Base-by-base conservation (phyloP, 192 early-diverging fungal genomes). In the Endogone sp. region DNA sequence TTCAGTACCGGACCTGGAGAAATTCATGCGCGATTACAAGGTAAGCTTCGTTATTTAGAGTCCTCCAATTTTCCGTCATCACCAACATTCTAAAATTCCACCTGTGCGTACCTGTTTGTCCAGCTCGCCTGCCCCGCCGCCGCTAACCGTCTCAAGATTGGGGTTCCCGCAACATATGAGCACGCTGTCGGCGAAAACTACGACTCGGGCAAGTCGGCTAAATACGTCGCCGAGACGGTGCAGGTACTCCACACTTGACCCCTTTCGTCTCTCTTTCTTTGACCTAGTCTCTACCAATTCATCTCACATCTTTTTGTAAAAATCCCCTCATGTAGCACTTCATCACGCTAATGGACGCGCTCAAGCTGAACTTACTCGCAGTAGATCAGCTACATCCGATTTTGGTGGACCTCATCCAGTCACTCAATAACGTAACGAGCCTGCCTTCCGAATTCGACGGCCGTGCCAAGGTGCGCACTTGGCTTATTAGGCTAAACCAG, bases 161-260 rank as follows among this genome's bases (percentile, higher is more conserved):
- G 97, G 0, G 94, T 99, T 0, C 97, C 97, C 2, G 92, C 93
- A 10, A 99, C 97, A 0, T 87, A 95, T 31, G 97, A 99, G 73
- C 96, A 98, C 82, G 91, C 88, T 0, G 86, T 85, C 11, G 81
- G 70, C 37, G 67, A 81, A 37, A 57, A 65, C 58, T 70, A 81
- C 11, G 74, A 85, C 64, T 70, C 81, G 2, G 75, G 79, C 1
- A 89, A 82, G 60, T 86, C 86, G 4, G 89, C 88, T n/a, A 92
- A 93, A 79, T 81, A 90, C 60, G 88, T 95, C 22, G 94, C 92
- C 0, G 91, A 98, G 71, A 92, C 88, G 2, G 86, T 88, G 0
- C 73, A 77, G 66, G 84, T 88, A 80, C n/a, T n/a, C n/a, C n/a
- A n/a, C n/a, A n/a, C n/a, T 30, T 16, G 22, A 24, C 16, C 37